phyloP scores from a whole-genome alignment of 1,139 yeast species.

The Yamadazyma oceani region DNA sequence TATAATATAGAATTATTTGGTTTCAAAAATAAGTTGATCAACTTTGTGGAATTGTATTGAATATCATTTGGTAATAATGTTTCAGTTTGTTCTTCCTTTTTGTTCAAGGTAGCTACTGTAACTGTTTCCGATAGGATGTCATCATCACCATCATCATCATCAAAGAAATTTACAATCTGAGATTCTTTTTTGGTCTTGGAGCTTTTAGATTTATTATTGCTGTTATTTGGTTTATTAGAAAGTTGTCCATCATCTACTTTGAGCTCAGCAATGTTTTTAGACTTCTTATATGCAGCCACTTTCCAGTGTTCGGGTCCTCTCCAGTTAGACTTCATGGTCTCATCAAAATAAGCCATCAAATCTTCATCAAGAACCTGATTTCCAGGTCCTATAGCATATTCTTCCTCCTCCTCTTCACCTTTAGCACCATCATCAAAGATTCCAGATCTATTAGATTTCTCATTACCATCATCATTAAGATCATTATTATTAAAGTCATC shows the following conservation, averaged over 20 bases:
- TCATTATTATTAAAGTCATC: conserved; percentile 18
- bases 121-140: conserved; percentile 53
- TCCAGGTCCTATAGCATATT: conserved; percentile 20
- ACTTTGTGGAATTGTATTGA: conserved; percentile 66
- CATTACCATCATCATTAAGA: conserved; percentile 18
- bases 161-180: conserved; percentile 51
- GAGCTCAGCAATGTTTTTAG: conserved; percentile 20
- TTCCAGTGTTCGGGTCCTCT: conserved; percentile 96
- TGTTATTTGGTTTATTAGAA: conserved; percentile 5
- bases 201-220: conserved; percentile 9
- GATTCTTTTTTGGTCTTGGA: conserved; percentile 33
- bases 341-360: conserved; percentile 79
- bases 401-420: conserved; percentile 19
- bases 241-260: conserved; percentile 7
- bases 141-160: conserved; percentile 31
- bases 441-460: conserved; percentile 9
- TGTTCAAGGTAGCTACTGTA: conserved; percentile 33
- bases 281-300: conserved; percentile 54
- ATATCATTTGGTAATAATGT: conserved; percentile 71
- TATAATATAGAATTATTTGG: conserved; percentile 48
- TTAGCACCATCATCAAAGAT: conserved; percentile 14
- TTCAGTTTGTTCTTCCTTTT: conserved; percentile 30
- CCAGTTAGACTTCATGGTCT: conserved; percentile 70
- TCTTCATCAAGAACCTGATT: conserved; percentile 58
- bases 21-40: conserved; percentile 69